Percentiles rank a stretch among this genome's conserved stretches.
Conservation (phyloP, 2,329 filamentous ascomycete genomes). For the Stagonosporopsis chrysanthemi region DNA sequence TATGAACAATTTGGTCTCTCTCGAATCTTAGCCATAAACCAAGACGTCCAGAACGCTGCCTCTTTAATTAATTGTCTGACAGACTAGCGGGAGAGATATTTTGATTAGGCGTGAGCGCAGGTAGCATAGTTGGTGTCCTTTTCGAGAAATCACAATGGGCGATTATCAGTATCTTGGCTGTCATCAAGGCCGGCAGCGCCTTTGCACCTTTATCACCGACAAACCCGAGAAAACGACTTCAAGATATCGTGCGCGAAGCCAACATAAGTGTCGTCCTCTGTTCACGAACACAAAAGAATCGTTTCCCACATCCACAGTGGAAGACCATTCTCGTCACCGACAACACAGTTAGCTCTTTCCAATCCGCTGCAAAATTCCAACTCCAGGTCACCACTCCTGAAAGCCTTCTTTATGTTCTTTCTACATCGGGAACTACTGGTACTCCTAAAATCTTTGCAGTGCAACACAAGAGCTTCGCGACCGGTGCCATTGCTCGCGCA, state of each 20-base stretch:
- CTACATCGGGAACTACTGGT: constrained; percentile 39
- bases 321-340: constrained; percentile 22
- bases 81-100: not conserved
- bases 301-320: constrained; percentile 12
- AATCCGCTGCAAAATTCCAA: constrained; percentile 8
- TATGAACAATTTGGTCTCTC: constrained; percentile 6
- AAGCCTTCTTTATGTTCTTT: constrained; percentile 32
- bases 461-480: constrained; percentile 31
- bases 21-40: not conserved
- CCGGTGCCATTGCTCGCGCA: constrained; percentile 20
- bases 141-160: constrained; percentile 46
- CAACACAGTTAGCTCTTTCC: constrained; percentile 16
- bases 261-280: constrained; percentile 24
- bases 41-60: not conserved
- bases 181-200: constrained; percentile 40
- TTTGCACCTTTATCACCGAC: constrained; percentile 32
- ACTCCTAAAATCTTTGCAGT: constrained; percentile 36
- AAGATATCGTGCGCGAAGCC: constrained; percentile 29
- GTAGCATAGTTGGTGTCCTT: constrained; percentile 21
- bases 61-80: not conserved
- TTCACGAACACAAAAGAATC: constrained; percentile 25
- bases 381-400: constrained; percentile 11
- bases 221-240: constrained; percentile 26
- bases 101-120: not conserved
- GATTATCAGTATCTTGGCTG: constrained; percentile 40